A percentile compares a stretch with the other conserved stretches of the same genome.
phyloP scores from a whole-genome alignment of 176 grass and related monocot genomes.

The Carex littledalei region DNA sequence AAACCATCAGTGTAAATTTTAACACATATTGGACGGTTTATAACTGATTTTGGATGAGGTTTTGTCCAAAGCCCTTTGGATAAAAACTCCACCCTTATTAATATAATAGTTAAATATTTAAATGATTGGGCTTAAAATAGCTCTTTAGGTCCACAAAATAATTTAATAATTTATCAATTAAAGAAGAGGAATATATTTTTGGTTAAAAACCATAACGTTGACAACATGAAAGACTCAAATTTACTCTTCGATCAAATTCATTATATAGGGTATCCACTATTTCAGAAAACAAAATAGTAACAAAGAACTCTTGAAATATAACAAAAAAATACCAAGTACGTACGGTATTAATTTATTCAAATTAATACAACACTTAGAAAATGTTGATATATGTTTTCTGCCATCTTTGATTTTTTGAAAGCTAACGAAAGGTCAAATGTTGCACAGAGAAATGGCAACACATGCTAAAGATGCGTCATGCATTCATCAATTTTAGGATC shows the following conservation, averaged over 20 bases:
- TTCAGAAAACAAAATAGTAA: no score
- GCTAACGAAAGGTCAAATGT: not conserved
- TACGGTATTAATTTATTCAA: not conserved
- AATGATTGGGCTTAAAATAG: not conserved
- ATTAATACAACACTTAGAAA: not conserved
- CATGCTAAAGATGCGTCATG: not conserved
- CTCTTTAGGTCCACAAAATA: not conserved
- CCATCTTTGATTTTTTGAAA: not conserved
- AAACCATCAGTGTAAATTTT: no score
- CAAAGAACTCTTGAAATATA: not conserved
- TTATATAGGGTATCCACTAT: no score
- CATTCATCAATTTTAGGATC: not conserved
- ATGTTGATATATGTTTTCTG: not conserved
- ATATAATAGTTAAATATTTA: not conserved
- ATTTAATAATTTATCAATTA: not conserved
- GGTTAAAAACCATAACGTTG: not conserved
- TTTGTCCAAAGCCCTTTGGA: no score
- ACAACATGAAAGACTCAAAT: not conserved
- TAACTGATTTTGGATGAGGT: no score
- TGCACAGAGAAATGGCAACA: not conserved
- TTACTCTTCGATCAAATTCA: no score
- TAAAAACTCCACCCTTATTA: no score
- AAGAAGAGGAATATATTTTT: not conserved
- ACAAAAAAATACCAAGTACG: not conserved
- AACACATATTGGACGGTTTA: no score